Base-by-base conservation (phyloP, 108 stramenopile species). In the Fragilariopsis cylindrus region DNA sequence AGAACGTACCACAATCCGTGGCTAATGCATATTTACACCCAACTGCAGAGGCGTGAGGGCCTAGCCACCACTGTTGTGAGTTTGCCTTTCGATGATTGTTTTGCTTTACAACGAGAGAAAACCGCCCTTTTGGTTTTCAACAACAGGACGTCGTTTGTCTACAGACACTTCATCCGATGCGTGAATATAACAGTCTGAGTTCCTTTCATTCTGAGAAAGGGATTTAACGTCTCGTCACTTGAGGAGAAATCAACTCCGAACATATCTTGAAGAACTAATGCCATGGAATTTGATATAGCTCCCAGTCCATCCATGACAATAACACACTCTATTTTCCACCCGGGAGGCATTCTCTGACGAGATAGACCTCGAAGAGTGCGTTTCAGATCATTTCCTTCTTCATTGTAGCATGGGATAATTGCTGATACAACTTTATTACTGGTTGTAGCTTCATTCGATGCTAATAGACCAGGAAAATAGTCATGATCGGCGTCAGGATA, bases 1-100 rank as follows among this genome's bases (percentile, higher is more conserved):
- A 71, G 70, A 60, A 11, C 8, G 57, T 71, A 8, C 70, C 70
- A 57, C 70, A 71, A 39, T 71, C 70, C 11, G 70, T 71, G 12
- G 70, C 70, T 12, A 71, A 19, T 1, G 70, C 56, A 39, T 60
- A 71, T 60, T 62, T 41, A 3, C 57, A 60, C 12, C 19, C 11
- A 11, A 60, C 11, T 12, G 12, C 2, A n/a, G 30, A 44, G 0
- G 21, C 57, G 57, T 71, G 70, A 18, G 57, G 40, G 40, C 55
- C 55, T 2, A 71, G 18, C 70, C 70, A 71, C 70, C 70, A 71
- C 57, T 13, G 11, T 30, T 71, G 70, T 13, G 70, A 71, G 21
- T 71, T 71, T 12, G 42, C 60, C 70, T 71, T 71, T 0, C 70
- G 70, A 41, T 41, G 55, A 2, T 71, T 71, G 30, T 62, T 9